These are phyloP conservation scores for Harringtonia aguacate DNA, from an alignment of 2,329 filamentous ascomycete species.

Conservation along the genomic window DNA sequence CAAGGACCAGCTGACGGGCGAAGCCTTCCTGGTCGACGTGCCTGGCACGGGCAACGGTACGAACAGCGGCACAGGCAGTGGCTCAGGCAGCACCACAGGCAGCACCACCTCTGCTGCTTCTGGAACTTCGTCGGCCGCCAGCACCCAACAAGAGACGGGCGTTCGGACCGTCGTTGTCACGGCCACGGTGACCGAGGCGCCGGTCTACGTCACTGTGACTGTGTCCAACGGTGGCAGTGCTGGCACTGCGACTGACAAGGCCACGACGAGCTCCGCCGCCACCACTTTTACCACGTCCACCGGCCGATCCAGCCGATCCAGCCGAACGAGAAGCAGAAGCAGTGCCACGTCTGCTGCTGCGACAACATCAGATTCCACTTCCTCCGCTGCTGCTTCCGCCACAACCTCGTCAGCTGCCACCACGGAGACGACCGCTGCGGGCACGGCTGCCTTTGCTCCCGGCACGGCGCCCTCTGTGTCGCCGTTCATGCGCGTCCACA, in stretches of 20 bases:
- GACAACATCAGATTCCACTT: not conserved
- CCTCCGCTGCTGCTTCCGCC: not conserved
- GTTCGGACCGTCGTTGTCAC: slow-evolving; percentile 19
- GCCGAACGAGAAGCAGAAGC: not conserved
- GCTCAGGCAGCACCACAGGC: slow-evolving; percentile 3
- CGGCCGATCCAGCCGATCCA: not conserved
- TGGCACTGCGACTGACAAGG: not conserved
- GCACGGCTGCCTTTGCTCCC: not conserved
- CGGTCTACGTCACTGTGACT: slow-evolving; percentile 8
- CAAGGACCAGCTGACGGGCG: slow-evolving; percentile 28
- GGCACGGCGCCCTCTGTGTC: not conserved
- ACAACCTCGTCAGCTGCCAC: too few species aligned
- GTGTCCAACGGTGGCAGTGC: not conserved
- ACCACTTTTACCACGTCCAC: not conserved
- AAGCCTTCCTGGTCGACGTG: slow-evolving; percentile 29
- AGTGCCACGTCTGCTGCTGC: not conserved
- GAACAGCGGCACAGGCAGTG: slow-evolving; percentile 11
- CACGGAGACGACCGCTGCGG: too few species aligned
- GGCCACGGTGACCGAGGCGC: slow-evolving; percentile 23
- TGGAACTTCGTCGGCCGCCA: not conserved
- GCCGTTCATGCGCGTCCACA: slow-evolving; percentile 2
- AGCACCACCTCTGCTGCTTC: not conserved
- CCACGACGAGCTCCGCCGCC: not conserved
- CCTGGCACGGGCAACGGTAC: slow-evolving; percentile 4
- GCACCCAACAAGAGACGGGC: slow-evolving; percentile 22